Evolutionary conservation across 441 rosid species (phyloP).

Genomic region (Erodium chrysanthum): DNA sequence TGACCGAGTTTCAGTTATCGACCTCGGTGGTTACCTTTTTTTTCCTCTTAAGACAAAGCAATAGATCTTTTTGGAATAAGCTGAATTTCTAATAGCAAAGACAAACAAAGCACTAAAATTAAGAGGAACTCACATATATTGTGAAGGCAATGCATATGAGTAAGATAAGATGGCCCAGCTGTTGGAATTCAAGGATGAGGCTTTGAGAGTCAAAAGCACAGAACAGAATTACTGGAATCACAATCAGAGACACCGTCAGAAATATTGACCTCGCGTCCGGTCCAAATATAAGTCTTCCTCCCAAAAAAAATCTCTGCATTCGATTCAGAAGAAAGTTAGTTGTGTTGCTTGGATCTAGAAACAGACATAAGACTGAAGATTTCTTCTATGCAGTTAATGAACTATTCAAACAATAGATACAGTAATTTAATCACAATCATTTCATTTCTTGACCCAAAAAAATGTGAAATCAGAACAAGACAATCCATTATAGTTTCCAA

Average conservation of each 20-base stretch:
- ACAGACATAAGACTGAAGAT: not conserved
- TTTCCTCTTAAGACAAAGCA: too few relatives aligned
- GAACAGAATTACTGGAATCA: constrained; percentile 28
- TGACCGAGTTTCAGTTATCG: too few relatives aligned
- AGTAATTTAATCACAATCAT: not conserved
- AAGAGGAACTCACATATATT: constrained; percentile 43
- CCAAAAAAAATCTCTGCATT: constrained; percentile 56
- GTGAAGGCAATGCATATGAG: constrained; percentile 46
- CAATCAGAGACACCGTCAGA: constrained; percentile 60
- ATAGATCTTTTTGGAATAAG: too few relatives aligned
- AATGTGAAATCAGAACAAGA: not conserved
- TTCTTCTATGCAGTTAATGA: too few relatives aligned
- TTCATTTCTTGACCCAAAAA: not conserved
- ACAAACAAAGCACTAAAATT: not conserved
- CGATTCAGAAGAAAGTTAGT: constrained; percentile 4
- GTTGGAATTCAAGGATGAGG: constrained; percentile 54
- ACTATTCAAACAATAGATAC: not conserved
- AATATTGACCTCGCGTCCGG: constrained; percentile 78
- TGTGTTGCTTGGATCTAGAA: not conserved
- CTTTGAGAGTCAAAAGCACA: constrained; percentile 62
- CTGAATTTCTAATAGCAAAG: too few relatives aligned
- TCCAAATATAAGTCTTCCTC: constrained; percentile 85
- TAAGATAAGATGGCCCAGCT: constrained; percentile 52
- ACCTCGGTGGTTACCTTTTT: too few relatives aligned
- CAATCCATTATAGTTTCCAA: not conserved